These are phyloP conservation scores for Hippophae tibetana DNA, from an alignment of 306 rosid genomes.

Conservation along the genomic window DNA sequence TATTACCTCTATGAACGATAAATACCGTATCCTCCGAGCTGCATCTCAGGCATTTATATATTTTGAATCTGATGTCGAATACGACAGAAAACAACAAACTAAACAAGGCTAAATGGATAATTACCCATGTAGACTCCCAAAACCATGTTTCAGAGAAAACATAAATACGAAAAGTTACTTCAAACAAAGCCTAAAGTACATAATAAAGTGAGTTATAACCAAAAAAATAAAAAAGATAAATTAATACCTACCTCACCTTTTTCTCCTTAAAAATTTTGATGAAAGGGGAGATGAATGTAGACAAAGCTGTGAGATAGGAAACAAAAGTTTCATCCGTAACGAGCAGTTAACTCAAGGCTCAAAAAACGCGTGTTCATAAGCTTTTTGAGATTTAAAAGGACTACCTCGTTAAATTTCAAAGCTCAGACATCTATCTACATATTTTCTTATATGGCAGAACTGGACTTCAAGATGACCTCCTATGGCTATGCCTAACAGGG, in stretches of 20 bases:
- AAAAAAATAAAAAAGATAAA: slow-evolving; percentile 41
- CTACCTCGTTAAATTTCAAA: slow-evolving; percentile 88
- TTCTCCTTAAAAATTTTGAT: slow-evolving; percentile 67
- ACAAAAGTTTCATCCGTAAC: slow-evolving; percentile 63
- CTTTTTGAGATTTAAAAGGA: slow-evolving; percentile 55
- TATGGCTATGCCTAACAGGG: slow-evolving; percentile 59
- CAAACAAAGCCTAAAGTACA: slow-evolving; percentile 27
- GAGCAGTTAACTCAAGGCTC: slow-evolving; percentile 49
- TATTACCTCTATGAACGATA: slow-evolving; percentile 74
- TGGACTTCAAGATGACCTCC: slow-evolving; percentile 76
- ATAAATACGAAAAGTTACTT: slow-evolving; percentile 18
- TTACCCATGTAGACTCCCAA: slow-evolving; percentile 28
- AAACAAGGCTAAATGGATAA: slow-evolving; percentile 29
- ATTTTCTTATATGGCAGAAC: slow-evolving; percentile 52
- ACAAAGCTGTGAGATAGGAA: slow-evolving; percentile 81
- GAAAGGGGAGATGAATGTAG: slow-evolving; percentile 81
- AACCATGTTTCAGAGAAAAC: slow-evolving; percentile 35
- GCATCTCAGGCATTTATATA: slow-evolving; percentile 62
- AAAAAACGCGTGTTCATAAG: slow-evolving; percentile 53
- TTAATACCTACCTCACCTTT: slow-evolving; percentile 87
- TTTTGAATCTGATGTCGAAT: slow-evolving; percentile 48
- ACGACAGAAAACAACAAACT: slow-evolving; percentile 19
- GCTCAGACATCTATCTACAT: slow-evolving; percentile 68
- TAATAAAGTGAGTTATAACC: slow-evolving; percentile 10
- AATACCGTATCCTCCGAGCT: slow-evolving; percentile 56